Percentiles rank a stretch among this genome's conserved stretches.
Conservation (phyloP, 202 grass and related monocot species). For the Saccharum hybrid region DNA sequence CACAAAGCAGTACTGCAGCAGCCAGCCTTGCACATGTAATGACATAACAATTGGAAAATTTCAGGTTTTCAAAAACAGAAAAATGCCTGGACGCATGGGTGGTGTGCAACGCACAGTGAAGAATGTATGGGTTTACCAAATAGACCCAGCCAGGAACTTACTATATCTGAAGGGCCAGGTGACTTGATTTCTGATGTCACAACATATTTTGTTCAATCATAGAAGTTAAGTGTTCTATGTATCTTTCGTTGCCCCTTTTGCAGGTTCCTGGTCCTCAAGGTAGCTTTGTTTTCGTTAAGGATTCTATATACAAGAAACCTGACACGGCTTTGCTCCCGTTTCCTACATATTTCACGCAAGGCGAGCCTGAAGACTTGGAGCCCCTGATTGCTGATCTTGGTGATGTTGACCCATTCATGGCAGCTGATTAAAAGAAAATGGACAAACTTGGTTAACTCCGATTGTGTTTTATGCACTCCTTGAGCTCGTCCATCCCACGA, state of each 20-base stretch:
- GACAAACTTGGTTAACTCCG: neutral
- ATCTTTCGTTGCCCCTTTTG: conserved; percentile 24
- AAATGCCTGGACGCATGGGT: conserved; percentile 97
- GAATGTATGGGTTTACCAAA: conserved; percentile 99
- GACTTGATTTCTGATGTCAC: conserved; percentile 21
- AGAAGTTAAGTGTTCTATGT: conserved; percentile 19
- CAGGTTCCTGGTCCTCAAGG: conserved; percentile 97
- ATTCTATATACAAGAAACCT: conserved; percentile 92
- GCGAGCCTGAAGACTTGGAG: conserved; percentile 58
- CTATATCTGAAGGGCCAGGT: conserved; percentile 98
- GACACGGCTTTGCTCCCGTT: conserved; percentile 75
- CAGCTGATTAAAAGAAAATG: conserved; percentile 63
- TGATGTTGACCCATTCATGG: conserved; percentile 85
- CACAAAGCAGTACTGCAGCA: conserved; percentile 15
- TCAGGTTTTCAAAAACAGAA: conserved; percentile 97
- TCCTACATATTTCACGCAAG: conserved; percentile 78
- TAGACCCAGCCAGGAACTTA: conserved; percentile 89
- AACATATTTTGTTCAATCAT: conserved; percentile 8
- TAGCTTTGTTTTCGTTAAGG: conserved; percentile 90
- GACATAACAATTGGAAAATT: conserved; percentile 38
- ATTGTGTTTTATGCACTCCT: conserved; percentile 34
- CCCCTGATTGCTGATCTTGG: conserved; percentile 77
- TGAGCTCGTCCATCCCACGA: conserved; percentile 21
- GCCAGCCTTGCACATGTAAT: conserved; percentile 19
- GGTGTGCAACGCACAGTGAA: conserved; percentile 84